Base-by-base conservation (phyloP, 2,329 filamentous ascomycete genomes). In the Orbilia brochopaga region DNA sequence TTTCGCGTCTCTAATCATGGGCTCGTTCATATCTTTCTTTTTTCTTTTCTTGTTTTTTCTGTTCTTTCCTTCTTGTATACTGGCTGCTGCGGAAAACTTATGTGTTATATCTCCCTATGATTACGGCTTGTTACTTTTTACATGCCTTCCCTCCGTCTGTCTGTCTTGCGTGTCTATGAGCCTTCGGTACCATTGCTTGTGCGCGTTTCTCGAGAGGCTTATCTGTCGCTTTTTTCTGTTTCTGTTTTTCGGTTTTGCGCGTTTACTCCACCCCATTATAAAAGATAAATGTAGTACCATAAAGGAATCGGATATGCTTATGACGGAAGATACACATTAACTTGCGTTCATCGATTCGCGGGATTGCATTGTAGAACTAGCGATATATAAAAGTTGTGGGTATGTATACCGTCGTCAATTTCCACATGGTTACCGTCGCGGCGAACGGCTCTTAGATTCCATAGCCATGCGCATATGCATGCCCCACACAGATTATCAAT, bases 161-260 rank as follows among this genome's bases (percentile, higher is more conserved):
- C 1, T 19, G n/a, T 55, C 15, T 23, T 55, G n/a, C 30, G 51
- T 32, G 3, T 53, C 27, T 53, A 23, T 27, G 17, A 44, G 54
- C 19, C 40, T 27, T 27, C 23, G 32, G 13, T 35, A 40, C 32
- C n/a, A n/a, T 61, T 30, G 42, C 11, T 60, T 53, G 57, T 51
- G 51, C 50, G 52, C 48, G 46, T 17, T 53, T 27, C 21, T 53
- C 50, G 50, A 30, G 21, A n/a, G 19, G 37, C 52, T 55, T 42
- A 32, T 61, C 30, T 54, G 50, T 44, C 23, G 17, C 17, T 35
- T 59, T 50, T 59, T 53, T 51, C 7, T n/a, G n/a, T n/a, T n/a
- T n/a, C n/a, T n/a, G n/a, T n/a, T n/a, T 46, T 46, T 65, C 44
- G 32, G 21, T 53, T 58, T 64, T 15, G 30, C 17, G 13, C 46